phyloP scores from a whole-genome alignment of 1,139 yeast species.

The Kodamaea derodonti region DNA sequence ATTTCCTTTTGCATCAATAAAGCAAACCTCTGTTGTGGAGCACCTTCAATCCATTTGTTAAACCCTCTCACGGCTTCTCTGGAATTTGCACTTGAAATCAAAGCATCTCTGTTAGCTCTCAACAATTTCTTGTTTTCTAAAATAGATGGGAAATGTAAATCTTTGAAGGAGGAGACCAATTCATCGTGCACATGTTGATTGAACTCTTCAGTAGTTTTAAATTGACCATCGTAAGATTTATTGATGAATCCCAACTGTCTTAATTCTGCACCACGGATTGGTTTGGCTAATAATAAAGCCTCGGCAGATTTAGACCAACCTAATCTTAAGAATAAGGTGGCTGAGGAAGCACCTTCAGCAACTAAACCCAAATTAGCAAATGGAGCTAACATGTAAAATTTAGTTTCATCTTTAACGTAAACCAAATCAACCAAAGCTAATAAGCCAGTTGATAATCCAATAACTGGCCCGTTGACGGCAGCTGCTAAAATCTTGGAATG shows the following conservation, averaged over 20 bases:
- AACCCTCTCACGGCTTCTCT: constrained; percentile 69
- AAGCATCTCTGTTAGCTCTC: constrained; percentile 43
- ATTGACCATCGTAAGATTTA: constrained; percentile 37
- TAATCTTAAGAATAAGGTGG: constrained; percentile 63
- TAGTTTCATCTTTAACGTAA: constrained; percentile 57
- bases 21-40: constrained; percentile 68
- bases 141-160: constrained; percentile 57
- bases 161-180: constrained; percentile 40
- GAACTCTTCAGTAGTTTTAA: constrained; percentile 55
- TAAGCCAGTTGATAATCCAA: constrained; percentile 75
- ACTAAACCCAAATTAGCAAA: constrained; percentile 82
- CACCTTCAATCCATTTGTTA: constrained; percentile 65
- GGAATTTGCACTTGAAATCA: constrained; percentile 51
- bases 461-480: constrained; percentile 84
- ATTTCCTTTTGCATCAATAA: constrained; percentile 53
- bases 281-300: constrained; percentile 67
- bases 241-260: constrained; percentile 59
- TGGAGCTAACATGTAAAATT: constrained; percentile 66
- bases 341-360: constrained; percentile 77
- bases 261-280: constrained; percentile 60
- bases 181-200: constrained; percentile 50
- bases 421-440: constrained; percentile 74
- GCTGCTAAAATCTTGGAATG: constrained; percentile 72
- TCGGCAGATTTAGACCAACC: constrained; percentile 76
- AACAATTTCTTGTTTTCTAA: constrained; percentile 59